A percentile compares a stretch with the other conserved stretches of the same genome.
Evolutionary conservation across 768 basidiomycete genomes (phyloP).

Genomic region (Pisolithus orientalis): DNA sequence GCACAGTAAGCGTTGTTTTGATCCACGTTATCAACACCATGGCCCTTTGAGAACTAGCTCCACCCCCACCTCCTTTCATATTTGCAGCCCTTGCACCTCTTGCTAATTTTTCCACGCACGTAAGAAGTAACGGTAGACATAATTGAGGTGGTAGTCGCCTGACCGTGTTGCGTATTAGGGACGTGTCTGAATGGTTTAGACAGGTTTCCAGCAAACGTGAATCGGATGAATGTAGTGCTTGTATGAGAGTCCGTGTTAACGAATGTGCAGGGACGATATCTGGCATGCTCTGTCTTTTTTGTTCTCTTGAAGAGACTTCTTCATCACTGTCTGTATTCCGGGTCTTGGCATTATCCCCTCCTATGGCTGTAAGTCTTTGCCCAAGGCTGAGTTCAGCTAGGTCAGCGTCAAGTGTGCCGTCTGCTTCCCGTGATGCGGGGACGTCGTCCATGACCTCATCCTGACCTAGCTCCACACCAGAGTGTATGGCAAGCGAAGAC

Average conservation of each 20-base stretch:
- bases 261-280: conserved; percentile 72
- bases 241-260: conserved; percentile 88
- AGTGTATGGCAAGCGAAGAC: conserved; percentile 52
- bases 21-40: conserved; percentile 69
- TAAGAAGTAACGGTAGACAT: conserved; percentile 77
- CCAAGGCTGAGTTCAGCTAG: conserved; percentile 90
- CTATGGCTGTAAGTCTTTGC: conserved; percentile 37
- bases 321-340: conserved; percentile 39
- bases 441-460: conserved; percentile 45
- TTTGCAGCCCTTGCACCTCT: conserved; percentile 63
- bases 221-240: conserved; percentile 95
- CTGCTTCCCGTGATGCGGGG: conserved; percentile 41
- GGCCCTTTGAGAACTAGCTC: conserved; percentile 74
- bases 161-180: conserved; percentile 82
- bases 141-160: conserved; percentile 80
- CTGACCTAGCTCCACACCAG: conserved; percentile 62
- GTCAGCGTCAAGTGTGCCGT: conserved; percentile 74
- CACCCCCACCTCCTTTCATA: conserved; percentile 73
- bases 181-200: conserved; percentile 73
- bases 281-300: conserved; percentile 21
- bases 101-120: conserved; percentile 85
- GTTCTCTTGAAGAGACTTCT: conserved; percentile 21
- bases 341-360: background rate
- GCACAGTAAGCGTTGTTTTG: conserved; percentile 74
- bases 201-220: conserved; percentile 82